A percentile compares a stretch with the other conserved stretches of the same genome.
phyloP scores from a whole-genome alignment of 2,329 filamentous ascomycete species.

The Pseudogymnoascus pannorum region DNA sequence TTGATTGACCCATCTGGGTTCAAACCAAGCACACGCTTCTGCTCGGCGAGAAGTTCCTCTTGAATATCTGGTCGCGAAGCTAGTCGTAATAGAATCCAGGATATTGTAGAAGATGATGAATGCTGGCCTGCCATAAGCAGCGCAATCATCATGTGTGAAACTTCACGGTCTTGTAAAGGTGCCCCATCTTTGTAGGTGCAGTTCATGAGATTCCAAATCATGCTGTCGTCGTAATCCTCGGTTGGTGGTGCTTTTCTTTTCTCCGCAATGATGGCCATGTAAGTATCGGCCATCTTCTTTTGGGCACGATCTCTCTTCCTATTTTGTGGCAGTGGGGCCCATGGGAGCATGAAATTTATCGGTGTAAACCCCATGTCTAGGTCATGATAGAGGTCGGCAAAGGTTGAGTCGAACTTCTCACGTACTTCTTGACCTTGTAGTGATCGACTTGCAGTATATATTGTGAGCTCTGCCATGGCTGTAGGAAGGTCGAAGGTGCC shows the following conservation, averaged over 20 bases:
- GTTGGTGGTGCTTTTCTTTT: too few relatives aligned
- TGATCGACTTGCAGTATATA: constrained; percentile 80
- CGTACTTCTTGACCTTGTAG: constrained; percentile 81
- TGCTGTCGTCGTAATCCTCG: constrained; percentile 61
- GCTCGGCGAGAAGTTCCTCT: constrained; percentile 73
- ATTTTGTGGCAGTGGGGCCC: constrained; percentile 88
- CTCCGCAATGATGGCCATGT: constrained; percentile 78
- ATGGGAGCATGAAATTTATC: constrained; percentile 84
- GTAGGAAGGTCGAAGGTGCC: constrained; percentile 68
- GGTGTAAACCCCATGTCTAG: constrained; percentile 85
- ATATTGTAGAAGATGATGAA: constrained; percentile 73
- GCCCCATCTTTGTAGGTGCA: constrained; percentile 78
- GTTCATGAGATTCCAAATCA: constrained; percentile 86
- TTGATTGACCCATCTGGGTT: too few relatives aligned
- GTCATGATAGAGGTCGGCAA: constrained; percentile 78
- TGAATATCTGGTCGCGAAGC: constrained; percentile 71
- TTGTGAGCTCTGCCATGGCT: constrained; percentile 77
- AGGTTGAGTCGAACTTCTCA: constrained; percentile 68
- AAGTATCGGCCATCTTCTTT: constrained; percentile 71
- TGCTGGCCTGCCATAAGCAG: constrained; percentile 89
- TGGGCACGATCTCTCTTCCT: constrained; percentile 72
- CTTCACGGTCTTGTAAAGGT: constrained; percentile 73
- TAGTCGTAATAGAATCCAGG: constrained; percentile 79
- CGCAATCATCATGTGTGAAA: constrained; percentile 91
- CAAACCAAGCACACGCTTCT: constrained; percentile 57